A percentile compares a stretch with the other conserved stretches of the same genome.
These are phyloP conservation scores for Dipteronia dyeriana DNA, from an alignment of 345 rosid genomes.

Conservation along the genomic window DNA sequence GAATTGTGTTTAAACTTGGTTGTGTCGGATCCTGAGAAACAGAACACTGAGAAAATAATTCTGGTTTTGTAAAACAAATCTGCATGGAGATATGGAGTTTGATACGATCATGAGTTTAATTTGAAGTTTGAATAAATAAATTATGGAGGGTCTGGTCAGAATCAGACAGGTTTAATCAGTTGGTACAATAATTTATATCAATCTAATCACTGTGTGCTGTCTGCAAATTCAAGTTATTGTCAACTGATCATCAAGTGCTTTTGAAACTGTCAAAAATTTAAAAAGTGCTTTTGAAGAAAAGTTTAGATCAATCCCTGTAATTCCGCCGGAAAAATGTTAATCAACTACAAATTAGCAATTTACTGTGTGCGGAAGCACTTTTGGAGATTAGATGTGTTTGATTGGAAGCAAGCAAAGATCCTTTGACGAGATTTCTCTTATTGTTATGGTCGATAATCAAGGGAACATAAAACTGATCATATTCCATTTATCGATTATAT, in stretches of 20 bases:
- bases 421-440: too few species aligned
- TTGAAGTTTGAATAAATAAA: background rate
- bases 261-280: too few species aligned
- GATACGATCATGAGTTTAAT: background rate
- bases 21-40: constrained; percentile 16
- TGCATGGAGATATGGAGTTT: background rate
- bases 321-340: too few species aligned
- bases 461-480: too few species aligned
- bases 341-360: too few species aligned
- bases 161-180: constrained; percentile 10
- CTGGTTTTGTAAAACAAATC: background rate
- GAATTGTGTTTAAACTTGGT: background rate
- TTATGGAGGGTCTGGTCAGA: background rate
- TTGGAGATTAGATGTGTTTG: too few species aligned
- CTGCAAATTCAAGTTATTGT: background rate
- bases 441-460: too few species aligned
- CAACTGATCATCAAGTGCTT: background rate
- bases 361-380: too few species aligned
- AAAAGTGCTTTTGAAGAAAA: too few species aligned
- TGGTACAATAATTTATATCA: background rate
- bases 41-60: background rate
- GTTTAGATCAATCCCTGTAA: background rate
- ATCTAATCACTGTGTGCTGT: background rate
- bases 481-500: too few species aligned
- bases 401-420: too few species aligned